Evolutionary conservation across 2,329 filamentous ascomycete species (phyloP).

Genomic region (Apiospora marii): DNA sequence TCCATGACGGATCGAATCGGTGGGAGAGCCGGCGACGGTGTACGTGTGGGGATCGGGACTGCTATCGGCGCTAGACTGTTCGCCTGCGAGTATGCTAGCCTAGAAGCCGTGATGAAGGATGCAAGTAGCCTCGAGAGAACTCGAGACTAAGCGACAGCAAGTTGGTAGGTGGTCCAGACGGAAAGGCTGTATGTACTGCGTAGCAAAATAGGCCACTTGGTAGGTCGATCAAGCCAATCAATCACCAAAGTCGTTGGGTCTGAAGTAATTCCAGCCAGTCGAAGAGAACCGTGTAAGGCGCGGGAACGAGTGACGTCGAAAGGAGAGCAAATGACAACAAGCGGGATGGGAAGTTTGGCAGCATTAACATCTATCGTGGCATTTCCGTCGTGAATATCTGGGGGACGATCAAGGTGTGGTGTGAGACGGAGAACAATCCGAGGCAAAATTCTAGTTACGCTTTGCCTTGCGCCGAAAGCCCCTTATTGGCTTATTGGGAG

Average conservation of each 20-base stretch:
- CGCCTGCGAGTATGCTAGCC: constrained; percentile 33
- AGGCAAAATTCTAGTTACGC: neutral
- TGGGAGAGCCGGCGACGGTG: constrained; percentile 34
- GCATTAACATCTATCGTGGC: neutral
- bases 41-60: constrained; percentile 33
- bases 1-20: constrained; percentile 54
- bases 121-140: constrained; percentile 33
- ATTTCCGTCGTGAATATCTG: constrained; percentile 6
- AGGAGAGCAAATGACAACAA: neutral
- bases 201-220: neutral
- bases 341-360: neutral
- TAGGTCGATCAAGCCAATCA: neutral
- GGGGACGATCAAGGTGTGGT: constrained; percentile 11
- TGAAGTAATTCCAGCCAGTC: neutral
- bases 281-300: neutral
- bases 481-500: constrained; percentile 13
- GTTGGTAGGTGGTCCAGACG: neutral
- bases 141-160: constrained; percentile 28
- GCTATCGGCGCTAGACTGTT: constrained; percentile 35
- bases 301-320: constrained; percentile 1
- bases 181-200: neutral
- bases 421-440: constrained; percentile 21
- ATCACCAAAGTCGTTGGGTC: neutral
- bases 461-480: neutral
- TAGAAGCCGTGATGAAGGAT: constrained; percentile 35